Conservation (phyloP, 176 grass and related monocot genomes). For the Oryza glumipatula region DNA sequence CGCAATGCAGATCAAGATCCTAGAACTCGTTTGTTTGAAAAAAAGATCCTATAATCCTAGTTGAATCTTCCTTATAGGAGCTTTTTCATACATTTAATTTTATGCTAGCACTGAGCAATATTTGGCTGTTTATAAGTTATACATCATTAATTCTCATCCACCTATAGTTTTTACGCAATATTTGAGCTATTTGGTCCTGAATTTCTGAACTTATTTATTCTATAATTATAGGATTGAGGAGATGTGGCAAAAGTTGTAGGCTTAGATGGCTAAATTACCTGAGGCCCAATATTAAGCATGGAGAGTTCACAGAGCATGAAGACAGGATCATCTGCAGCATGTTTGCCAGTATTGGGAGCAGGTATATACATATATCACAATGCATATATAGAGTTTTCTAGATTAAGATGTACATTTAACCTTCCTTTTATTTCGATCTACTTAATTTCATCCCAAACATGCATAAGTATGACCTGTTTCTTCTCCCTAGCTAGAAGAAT, state of each 20-base stretch:
- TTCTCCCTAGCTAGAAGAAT: not conserved
- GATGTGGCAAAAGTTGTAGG: conserved; percentile 97
- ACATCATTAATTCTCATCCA: not conserved
- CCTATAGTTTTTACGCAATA: not conserved
- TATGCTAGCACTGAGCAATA: not conserved
- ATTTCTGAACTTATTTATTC: not conserved
- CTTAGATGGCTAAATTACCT: conserved; percentile 96
- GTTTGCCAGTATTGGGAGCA: conserved; percentile 88
- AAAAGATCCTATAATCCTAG: not conserved
- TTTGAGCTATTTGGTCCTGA: not conserved
- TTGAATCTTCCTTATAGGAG: not conserved
- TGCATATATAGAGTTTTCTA: not conserved
- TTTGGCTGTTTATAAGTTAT: not conserved
- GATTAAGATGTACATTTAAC: not conserved
- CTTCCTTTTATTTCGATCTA: not conserved
- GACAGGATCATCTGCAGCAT: conserved; percentile 85
- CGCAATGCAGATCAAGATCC: conserved; percentile 25
- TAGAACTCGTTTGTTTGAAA: not conserved
- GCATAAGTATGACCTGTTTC: not conserved
- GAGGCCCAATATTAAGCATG: conserved; percentile 94
- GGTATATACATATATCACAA: conserved; percentile 43
- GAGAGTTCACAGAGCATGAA: conserved; percentile 86
- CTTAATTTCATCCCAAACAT: not conserved
- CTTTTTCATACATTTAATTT: not conserved
- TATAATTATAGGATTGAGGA: conserved; percentile 64